Conservation (phyloP, 306 rosid genomes). For the Pueraria montana region DNA sequence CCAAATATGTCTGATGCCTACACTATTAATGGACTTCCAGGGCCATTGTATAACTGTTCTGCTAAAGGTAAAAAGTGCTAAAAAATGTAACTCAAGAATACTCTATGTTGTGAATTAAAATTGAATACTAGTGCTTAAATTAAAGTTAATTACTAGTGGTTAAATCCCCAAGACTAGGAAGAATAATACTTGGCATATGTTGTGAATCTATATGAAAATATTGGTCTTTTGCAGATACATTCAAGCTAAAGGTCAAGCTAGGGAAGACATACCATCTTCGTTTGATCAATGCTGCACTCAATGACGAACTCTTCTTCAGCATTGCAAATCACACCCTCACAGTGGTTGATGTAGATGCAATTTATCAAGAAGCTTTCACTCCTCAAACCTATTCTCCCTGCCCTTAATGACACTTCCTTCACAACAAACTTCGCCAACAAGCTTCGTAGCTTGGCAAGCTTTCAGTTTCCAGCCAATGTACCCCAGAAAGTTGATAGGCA, state of each 20-base stretch:
- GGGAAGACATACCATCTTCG: constrained; percentile 73
- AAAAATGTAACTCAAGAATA: too few relatives aligned
- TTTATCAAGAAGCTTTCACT: constrained; percentile 61
- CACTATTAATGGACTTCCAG: too few relatives aligned
- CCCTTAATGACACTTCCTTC: constrained; percentile 70
- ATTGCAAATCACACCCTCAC: constrained; percentile 72
- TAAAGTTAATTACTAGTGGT: too few relatives aligned
- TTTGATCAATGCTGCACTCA: constrained; percentile 73
- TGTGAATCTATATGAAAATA: not conserved
- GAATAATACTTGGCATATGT: not conserved
- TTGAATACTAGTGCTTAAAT: too few relatives aligned
- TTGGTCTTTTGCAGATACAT: constrained; percentile 55
- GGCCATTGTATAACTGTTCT: too few relatives aligned
- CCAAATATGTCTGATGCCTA: too few relatives aligned
- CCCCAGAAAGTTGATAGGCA: constrained; percentile 65
- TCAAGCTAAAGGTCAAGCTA: constrained; percentile 64
- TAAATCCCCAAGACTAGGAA: too few relatives aligned
- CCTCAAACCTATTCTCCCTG: constrained; percentile 61
- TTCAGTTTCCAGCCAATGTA: constrained; percentile 67
- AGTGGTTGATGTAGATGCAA: constrained; percentile 68
- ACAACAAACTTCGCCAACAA: constrained; percentile 60
- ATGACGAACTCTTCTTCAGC: constrained; percentile 74
- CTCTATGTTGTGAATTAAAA: too few relatives aligned
- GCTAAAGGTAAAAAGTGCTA: too few relatives aligned
- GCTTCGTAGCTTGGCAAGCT: constrained; percentile 60